Percentiles rank a stretch among this genome's conserved stretches.
These are phyloP conservation scores for Dictyostelium citrinum DNA, from an alignment of 78 protist genomes.

Conservation along the genomic window DNA sequence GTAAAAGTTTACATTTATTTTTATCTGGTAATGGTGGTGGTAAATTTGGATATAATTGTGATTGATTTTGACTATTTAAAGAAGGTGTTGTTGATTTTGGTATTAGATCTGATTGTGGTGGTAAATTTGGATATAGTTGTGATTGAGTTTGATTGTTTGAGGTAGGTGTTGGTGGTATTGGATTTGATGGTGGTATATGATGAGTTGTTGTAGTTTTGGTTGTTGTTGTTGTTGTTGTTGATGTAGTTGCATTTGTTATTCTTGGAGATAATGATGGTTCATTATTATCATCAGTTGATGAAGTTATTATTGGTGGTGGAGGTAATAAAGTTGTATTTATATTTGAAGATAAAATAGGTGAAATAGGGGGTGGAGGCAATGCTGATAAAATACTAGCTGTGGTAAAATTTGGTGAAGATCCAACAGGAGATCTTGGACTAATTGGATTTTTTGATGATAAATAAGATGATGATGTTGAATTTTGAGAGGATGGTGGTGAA, in stretches of 20 bases:
- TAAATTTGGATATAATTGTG: not conserved
- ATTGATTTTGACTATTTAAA: not conserved
- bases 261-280: not conserved
- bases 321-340: not conserved
- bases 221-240: not conserved
- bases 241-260: not conserved
- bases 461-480: not conserved
- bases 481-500: not conserved
- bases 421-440: not conserved
- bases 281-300: not conserved
- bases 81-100: not conserved
- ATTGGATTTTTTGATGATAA: not conserved
- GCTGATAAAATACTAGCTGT: not conserved
- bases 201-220: not conserved
- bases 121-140: not conserved
- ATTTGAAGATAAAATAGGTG: not conserved
- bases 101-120: not conserved
- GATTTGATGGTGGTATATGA: constrained; percentile 7
- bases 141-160: not conserved
- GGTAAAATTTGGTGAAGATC: not conserved
- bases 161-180: not conserved
- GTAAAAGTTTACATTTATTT: not conserved
- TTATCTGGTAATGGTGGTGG: constrained; percentile 14
- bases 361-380: not conserved
- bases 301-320: not conserved